Base-by-base conservation (phyloP, 148 eudicot genomes). In the Pouteria glomerata region DNA sequence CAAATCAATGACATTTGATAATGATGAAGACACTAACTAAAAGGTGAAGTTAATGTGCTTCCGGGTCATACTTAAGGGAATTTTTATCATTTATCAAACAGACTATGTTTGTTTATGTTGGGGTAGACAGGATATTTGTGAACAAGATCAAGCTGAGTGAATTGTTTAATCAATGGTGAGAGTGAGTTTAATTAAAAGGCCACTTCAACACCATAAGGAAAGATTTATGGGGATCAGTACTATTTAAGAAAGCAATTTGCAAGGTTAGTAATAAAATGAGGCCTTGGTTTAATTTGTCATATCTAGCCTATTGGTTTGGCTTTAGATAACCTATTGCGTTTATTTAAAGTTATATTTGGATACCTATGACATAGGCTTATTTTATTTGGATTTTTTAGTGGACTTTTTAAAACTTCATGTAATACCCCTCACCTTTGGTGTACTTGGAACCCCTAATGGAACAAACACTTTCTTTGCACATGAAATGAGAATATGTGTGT, bases 81-180 rank as follows among this genome's bases (percentile, higher is more conserved):
- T 48, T n/a, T 37, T 58, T 69, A 48, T 37, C 45, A 37, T 69
- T 57, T 24, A 64, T 66, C 74, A 47, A 77, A 41, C 65, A 75
- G 62, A 44, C 57, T 44, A 14, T 68, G 37, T 68, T 23, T 57
- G 66, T 42, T 37, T 53, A 57, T 15, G 61, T 0, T 14, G 24
- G 8, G 44, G 34, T 3, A 39, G 44, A 39, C 44, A 39, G 44
- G 44, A 39, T 8, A 39, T 39, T 3, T 8, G 44, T 4, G 8
- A n/a, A n/a, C n/a, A n/a, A n/a, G n/a, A n/a, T n/a, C n/a, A n/a
- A n/a, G n/a, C n/a, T 10, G 45, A 66, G 24, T 11, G 39, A 47
- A 47, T 48, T 3, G 41, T 30, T 47, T 30, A 48, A 66, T 47
- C 13, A 42, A 18, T 30, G 19, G 23, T 23, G 42, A 31, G 39